Percentiles rank a stretch among this genome's conserved stretches.
Evolutionary conservation across 1,284 basidiomycete genomes (phyloP).

Genomic region (Rhodotorula glutinis): DNA sequence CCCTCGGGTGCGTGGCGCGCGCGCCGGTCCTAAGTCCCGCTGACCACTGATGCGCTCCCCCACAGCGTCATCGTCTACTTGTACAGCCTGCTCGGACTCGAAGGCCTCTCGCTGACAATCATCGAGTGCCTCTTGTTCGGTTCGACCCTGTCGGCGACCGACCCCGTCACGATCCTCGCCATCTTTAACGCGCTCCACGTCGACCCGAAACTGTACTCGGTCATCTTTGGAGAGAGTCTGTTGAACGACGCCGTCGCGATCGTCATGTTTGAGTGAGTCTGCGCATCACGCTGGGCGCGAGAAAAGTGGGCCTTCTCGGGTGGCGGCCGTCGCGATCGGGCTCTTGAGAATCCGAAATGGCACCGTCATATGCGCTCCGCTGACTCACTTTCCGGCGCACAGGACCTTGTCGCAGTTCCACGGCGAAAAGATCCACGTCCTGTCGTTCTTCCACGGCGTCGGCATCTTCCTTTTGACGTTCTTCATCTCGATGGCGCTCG

Average conservation of each 20-base stretch:
- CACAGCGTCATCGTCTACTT: slow-evolving; percentile 87
- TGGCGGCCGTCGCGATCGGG: no score
- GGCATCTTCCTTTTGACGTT: slow-evolving; percentile 97
- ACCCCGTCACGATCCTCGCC: slow-evolving; percentile 95
- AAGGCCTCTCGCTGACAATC: slow-evolving; percentile 72
- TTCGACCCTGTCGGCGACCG: slow-evolving; percentile 93
- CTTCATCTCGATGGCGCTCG: slow-evolving; percentile 86
- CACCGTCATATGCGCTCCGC: no score
- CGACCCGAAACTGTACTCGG: slow-evolving; percentile 93
- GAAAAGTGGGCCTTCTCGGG: neutral
- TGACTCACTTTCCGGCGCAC: neutral
- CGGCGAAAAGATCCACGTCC: slow-evolving; percentile 79
- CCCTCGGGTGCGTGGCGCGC: slow-evolving; percentile 71
- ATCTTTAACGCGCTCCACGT: slow-evolving; percentile 99
- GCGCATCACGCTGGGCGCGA: no score
- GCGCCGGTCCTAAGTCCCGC: neutral
- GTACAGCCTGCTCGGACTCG: slow-evolving; percentile 86
- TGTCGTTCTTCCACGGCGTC: slow-evolving; percentile 88
- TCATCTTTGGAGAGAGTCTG: slow-evolving; percentile 97
- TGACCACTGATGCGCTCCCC: neutral
- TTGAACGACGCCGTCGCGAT: slow-evolving; percentile 99
- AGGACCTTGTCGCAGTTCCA: slow-evolving; percentile 91
- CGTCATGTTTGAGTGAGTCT: slow-evolving; percentile 97
- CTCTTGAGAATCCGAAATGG: no score
- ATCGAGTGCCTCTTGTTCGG: slow-evolving; percentile 95